Percentiles rank a stretch among this genome's conserved stretches.
These are phyloP conservation scores for Tylopilus sp. DNA, from an alignment of 768 basidiomycete genomes.

Conservation along the genomic window DNA sequence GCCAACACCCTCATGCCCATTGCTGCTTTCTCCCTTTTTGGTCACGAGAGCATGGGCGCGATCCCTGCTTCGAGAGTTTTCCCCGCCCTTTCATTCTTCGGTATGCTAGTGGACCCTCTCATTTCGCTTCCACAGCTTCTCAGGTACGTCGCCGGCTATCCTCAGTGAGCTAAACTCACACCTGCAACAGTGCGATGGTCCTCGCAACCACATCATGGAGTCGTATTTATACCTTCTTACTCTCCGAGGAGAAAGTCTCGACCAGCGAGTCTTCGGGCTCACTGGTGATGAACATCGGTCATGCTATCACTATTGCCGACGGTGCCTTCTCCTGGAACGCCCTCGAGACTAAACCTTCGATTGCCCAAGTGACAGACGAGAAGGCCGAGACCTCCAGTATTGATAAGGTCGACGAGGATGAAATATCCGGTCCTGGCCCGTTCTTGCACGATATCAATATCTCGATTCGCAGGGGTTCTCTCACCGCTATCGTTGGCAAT, in stretches of 20 bases:
- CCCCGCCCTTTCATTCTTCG: conserved; percentile 31
- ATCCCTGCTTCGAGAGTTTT: conserved; percentile 22
- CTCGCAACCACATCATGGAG: conserved; percentile 27
- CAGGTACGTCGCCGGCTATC: conserved; percentile 13
- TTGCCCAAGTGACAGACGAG: neutral
- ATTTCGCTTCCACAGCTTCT: conserved; percentile 29
- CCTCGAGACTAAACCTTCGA: conserved; percentile 2
- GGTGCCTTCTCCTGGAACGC: conserved; percentile 27
- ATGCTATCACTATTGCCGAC: conserved; percentile 19
- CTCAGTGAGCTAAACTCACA: neutral
- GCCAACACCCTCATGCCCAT: conserved; percentile 31
- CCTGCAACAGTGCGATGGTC: conserved; percentile 19
- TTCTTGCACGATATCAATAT: conserved; percentile 22
- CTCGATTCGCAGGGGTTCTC: conserved; percentile 19
- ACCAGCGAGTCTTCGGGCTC: neutral
- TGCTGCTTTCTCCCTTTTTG: conserved; percentile 31
- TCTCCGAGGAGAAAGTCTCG: conserved; percentile 24
- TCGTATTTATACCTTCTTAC: conserved; percentile 27
- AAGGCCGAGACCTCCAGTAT: conserved; percentile 8
- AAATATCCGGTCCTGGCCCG: conserved; percentile 8
- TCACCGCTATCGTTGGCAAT: conserved; percentile 26
- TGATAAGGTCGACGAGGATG: conserved; percentile 7
- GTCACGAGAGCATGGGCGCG: conserved; percentile 24
- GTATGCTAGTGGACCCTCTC: conserved; percentile 31
- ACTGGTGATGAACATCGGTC: conserved; percentile 10